Conservation (phyloP, 345 rosid species). For the Durio zibethinus region DNA sequence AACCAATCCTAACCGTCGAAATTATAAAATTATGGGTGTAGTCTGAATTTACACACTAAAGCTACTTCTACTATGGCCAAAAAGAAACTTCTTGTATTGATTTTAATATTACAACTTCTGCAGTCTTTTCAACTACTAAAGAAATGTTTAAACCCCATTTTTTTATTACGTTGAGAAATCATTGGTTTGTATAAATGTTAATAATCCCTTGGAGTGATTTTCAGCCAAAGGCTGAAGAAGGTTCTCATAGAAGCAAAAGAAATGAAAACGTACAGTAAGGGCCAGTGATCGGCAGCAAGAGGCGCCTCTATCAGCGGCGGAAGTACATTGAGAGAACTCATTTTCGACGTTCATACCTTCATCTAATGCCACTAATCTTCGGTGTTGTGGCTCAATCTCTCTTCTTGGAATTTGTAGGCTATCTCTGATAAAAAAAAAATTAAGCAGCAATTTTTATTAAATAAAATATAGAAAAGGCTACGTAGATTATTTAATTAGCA, state of each 20-base stretch:
- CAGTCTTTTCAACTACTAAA: not conserved
- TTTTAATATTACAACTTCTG: not conserved
- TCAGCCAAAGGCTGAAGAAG: not conserved
- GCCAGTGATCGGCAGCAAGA: constrained; percentile 60
- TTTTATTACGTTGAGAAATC: not conserved
- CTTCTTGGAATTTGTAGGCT: constrained; percentile 42
- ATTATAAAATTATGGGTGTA: not conserved
- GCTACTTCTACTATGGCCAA: no score
- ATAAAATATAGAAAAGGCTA: not conserved
- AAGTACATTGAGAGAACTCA: constrained; percentile 33
- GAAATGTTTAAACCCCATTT: constrained; percentile 11
- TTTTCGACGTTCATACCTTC: constrained; percentile 31
- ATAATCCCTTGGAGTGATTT: not conserved
- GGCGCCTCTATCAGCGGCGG: constrained; percentile 49
- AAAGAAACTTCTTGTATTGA: not conserved
- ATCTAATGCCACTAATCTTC: constrained; percentile 14
- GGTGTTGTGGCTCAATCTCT: constrained; percentile 29
- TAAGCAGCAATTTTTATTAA: not conserved
- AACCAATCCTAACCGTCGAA: not conserved
- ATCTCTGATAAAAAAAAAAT: constrained; percentile 37
- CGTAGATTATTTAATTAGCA: not conserved
- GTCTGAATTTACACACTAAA: no score
- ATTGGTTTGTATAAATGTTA: not conserved
- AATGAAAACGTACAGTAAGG: constrained; percentile 45
- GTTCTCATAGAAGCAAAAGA: not conserved